Base-by-base conservation (phyloP, 495 filamentous ascomycete genomes). In the Penicillium alfredii region DNA sequence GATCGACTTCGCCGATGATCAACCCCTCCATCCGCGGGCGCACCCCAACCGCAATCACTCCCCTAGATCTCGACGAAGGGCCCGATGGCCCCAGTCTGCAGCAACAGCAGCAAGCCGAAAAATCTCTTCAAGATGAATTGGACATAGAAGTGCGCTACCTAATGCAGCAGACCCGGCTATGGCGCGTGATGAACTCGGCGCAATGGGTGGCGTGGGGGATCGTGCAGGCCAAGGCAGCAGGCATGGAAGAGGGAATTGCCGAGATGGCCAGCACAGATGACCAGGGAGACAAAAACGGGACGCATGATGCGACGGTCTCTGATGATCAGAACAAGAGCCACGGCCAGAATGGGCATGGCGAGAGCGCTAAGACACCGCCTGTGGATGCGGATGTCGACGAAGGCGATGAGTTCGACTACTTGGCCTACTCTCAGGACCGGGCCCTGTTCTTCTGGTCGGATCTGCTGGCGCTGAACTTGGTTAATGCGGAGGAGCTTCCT, bases 161-260 rank as follows among this genome's bases (percentile, higher is more conserved):
- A 17, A 52, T 93, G 45, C 74, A 80, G 17, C 87, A 97, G 63
- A 78, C 84, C 6, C 66, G 77, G 15, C 66, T 90, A 25, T 99
- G 93, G 93, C 76, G 90, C 4, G 71, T 83, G 3, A 84, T 87
- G 3, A 88, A 87, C 56, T 84, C 81, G 12, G 89, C 86, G 2
- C 81, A 88, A 56, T 99, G 93, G 93, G 78, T 88, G 16, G 84
- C 86, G 1, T 99, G 93, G 92, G 92, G 92, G 17, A 85, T 96
- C 30, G 81, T 97, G 33, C 93, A 97, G 65, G 90, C 92, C 16
- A 90, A 90, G 54, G 69, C 87, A 4, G 74, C 83, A 0, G 87
- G 77, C 4, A 64, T 78, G 62, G 64, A 63, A 30, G 61, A 68
- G 44, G 58, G 47, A 1, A 53, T 60, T 33, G 50, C 48, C 4